Evolutionary conservation across 176 grass and related monocot species (phyloP), one percentile per base, ranked within the genome.

Genomic region (Tuctoria greenei): DNA sequence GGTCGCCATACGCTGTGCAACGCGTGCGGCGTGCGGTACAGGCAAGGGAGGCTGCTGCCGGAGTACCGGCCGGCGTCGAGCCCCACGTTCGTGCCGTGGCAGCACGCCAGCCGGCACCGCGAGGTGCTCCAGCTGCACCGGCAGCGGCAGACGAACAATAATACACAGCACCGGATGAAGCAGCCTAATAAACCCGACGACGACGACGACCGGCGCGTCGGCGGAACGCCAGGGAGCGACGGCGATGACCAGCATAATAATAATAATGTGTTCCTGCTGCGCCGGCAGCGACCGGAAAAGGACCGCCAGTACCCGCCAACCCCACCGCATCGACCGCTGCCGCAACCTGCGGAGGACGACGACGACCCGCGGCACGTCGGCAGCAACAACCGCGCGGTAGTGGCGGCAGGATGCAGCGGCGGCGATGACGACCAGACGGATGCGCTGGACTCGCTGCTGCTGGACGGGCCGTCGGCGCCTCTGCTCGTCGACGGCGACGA

Each of bases 1-100:
- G 94, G 94, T 2, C 84, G 81, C 0, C 82, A 84, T 81, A 93
- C 91, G 50, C 88, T 97, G 44, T 97, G 94, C 86, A 97, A 97
- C 70, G 94, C 91, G 0, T 93, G 94, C 37, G 94, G 94, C 34
- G 88, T 91, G 31, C 84, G 88, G 4, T 91, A 79, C 84, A 81
- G 86, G 49, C 92, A 88, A 18, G 91, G 94, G 7, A 66, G 91
- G 28, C 84, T 93, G 7, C 84, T 91, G 73, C 91, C 88, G 43
- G 94, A 97, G 86, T 97, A 97, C 84, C 88, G 94, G 14, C 94
- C 94, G 1, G 44, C 57, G 1, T 74, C 84, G 55, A 97, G 94
- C 72, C 94, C 94, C 42, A 84, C 86, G 7, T 97, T 92, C 72
- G 39, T 79, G 77, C 64, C 81, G 41, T 78, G 82, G 14, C 69